Base-by-base conservation (phyloP, 2,329 filamentous ascomycete species). In the Fusarium devonianum region DNA sequence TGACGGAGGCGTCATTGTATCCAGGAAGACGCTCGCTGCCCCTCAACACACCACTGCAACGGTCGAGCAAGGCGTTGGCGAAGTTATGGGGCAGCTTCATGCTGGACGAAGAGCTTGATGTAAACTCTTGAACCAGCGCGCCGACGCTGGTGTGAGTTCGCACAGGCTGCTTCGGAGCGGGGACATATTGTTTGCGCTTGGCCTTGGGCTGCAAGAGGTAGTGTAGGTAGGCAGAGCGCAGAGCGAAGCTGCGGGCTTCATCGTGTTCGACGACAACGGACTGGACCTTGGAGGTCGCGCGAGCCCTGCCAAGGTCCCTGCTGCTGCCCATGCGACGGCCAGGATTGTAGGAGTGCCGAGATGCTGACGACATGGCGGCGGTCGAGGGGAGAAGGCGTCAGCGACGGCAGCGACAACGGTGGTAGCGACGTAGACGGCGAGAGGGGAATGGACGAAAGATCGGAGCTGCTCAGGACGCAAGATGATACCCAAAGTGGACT, bases 141-240 rank as follows among this genome's bases (percentile, higher is more conserved):
- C 88, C 86, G 49, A 96, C 89, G 51, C 88, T 89, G 52, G 90
- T 85, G 73, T 91, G 84, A 39, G 75, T 75, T 58, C 79, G 77
- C 7, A 81, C 76, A 54, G 84, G 81, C 46, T 83, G 82, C 63
- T 84, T 86, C 38, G 87, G 75, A 58, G 82, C 68, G 74, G 85
- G 74, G 30, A 94, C 85, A 81, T 92, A 95, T 75, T 96, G 91
- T 67, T 93, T 89, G 68, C 91, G 85, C 74, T 93, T 94, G 66
- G 90, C 83, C 67, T 92, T 89, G 56, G 94, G 93, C 70, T 96
- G 92, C 41, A 99, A 82, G 33, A 97, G 86, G 73, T 99, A 95
- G 72, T 93, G 83, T 49, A 99, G 88, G 73, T 91, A 97, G 62
- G 93, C 93, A 62, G 90, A 87, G 56, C 94, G 89, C 44, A 99